Conservation (phyloP, 352 stramenopile species). For the Phytophthora litchii region DNA sequence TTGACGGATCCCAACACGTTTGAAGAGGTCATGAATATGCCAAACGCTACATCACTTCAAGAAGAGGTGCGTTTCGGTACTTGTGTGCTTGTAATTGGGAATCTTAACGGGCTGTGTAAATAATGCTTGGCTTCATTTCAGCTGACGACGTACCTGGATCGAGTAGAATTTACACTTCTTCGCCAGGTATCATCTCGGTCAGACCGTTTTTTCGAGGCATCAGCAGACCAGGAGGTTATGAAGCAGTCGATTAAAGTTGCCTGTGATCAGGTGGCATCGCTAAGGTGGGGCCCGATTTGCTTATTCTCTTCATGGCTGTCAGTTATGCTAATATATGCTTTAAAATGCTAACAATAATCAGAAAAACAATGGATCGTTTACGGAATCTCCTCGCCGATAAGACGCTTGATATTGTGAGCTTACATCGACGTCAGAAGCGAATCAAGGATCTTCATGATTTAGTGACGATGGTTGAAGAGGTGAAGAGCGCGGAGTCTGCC, state of each 20-base stretch:
- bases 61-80: slow-evolving; percentile 54
- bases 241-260: slow-evolving; percentile 81
- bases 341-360: slow-evolving; percentile 17
- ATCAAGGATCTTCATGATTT: slow-evolving; percentile 84
- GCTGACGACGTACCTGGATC: slow-evolving; percentile 83
- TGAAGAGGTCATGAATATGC: slow-evolving; percentile 82
- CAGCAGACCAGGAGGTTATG: slow-evolving; percentile 85
- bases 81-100: not conserved
- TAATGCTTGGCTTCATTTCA: slow-evolving; percentile 21
- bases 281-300: slow-evolving; percentile 46
- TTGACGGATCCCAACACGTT: slow-evolving; percentile 79
- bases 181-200: slow-evolving; percentile 86
- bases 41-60: slow-evolving; percentile 56
- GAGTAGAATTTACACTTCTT: slow-evolving; percentile 85
- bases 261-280: slow-evolving; percentile 79
- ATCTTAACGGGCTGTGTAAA: not conserved
- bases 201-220: slow-evolving; percentile 87
- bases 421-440: slow-evolving; percentile 82
- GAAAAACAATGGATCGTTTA: slow-evolving; percentile 84
- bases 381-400: slow-evolving; percentile 83
- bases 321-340: slow-evolving; percentile 6
- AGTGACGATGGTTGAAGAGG: slow-evolving; percentile 83
- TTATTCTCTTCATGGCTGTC: slow-evolving; percentile 2
- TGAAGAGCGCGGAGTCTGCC: slow-evolving; percentile 83
- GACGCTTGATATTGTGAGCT: slow-evolving; percentile 86